Base-by-base conservation (phyloP, 371 early-diverging fungal genomes). In the Polyrhizophydium stewartii region DNA sequence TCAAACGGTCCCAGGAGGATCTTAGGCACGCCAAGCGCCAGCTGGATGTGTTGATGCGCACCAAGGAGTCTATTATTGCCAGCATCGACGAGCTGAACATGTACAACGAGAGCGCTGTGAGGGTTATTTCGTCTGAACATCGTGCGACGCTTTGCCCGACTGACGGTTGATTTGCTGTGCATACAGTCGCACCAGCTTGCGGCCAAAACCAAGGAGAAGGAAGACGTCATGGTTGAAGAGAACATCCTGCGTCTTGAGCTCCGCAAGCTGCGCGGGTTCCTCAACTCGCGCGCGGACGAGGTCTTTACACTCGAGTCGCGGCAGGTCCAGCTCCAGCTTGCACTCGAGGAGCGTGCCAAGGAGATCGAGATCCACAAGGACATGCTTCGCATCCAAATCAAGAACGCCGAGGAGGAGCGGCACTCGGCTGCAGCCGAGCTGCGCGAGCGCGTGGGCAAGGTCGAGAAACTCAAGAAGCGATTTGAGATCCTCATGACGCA, bases 141-240 rank as follows among this genome's bases (percentile, higher is more conserved):
- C 40, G 40, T 19, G 10, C 12, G 10, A 10, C 40, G 40, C 12
- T 40, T 40, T 40, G 40, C 12, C 40, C 10, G 12, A 12, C 45
- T 5, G 5, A 19, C 45, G 24, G 3, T 45, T n/a, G 24, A 19
- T 10, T 5, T 45, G 45, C 10, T 19, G 5, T 50, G 50, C 50
- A 50, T 25, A 19, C 37, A 77, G 76, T 31, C 74, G 1, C 61
- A 69, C 53, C 84, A 83, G 60, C 72, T 82, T 13, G 61, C 53
- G n/a, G 62, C 64, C 12, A 79, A 77, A 60, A 56, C 71, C 28
- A 70, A 69, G 35, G 84, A 84, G 59, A 84, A 81, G 65, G 84
- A 84, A 63, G 79, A 84, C 27, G 43, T 77, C 32, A 82, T 84
- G 79, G 82, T 84, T 2, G 84, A 84, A 50, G 82, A 78, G 58